Evolutionary conservation across 805 yeast genomes (phyloP).

Genomic region (Starmerella stellata): DNA sequence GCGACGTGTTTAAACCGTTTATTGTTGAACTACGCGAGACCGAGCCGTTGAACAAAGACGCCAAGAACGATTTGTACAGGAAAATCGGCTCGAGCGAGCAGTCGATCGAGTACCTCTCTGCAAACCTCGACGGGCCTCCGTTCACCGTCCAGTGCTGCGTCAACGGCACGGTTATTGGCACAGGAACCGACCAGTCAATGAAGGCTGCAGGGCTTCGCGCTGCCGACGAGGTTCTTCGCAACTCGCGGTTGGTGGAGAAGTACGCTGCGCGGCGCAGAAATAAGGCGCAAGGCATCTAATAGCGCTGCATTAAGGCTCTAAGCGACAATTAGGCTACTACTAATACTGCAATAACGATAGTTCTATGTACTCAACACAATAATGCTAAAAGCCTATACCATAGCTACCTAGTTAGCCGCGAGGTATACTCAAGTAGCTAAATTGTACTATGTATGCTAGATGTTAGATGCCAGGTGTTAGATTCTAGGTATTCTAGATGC

Average conservation of each 20-base stretch:
- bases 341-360: too few relatives aligned
- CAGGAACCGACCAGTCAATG: conserved; percentile 48
- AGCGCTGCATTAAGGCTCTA: too few relatives aligned
- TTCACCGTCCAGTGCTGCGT: conserved; percentile 50
- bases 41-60: conserved; percentile 36
- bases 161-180: conserved; percentile 47
- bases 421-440: too few relatives aligned
- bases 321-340: too few relatives aligned
- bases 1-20: conserved; percentile 21
- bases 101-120: conserved; percentile 39
- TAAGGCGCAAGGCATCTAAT: too few relatives aligned
- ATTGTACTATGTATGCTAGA: too few relatives aligned
- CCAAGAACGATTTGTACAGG: conserved; percentile 55
- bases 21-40: conserved; percentile 19
- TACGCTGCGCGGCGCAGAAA: conserved; percentile 36
- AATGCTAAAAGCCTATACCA: too few relatives aligned
- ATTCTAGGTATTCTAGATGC: too few relatives aligned
- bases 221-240: conserved; percentile 59
- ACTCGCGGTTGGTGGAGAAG: conserved; percentile 42
- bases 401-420: too few relatives aligned
- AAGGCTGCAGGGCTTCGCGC: conserved; percentile 73
- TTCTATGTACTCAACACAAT: too few relatives aligned
- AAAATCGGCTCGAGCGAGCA: conserved; percentile 57
- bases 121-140: conserved; percentile 27
- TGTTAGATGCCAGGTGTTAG: too few relatives aligned